phyloP scores from a whole-genome alignment of 176 grass and related monocot species.

The Themeda triandra region DNA sequence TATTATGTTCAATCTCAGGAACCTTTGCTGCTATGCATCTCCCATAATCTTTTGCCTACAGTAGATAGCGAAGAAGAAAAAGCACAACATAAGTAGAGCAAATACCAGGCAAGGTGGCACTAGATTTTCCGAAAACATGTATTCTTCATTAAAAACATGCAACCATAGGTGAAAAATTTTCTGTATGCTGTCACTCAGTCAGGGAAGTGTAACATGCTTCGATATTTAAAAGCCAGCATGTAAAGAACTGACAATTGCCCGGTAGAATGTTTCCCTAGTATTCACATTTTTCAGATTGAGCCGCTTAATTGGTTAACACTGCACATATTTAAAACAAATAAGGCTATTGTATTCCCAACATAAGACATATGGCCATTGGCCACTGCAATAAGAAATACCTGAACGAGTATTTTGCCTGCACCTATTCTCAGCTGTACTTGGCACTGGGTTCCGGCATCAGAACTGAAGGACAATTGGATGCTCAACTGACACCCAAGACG shows the following conservation, averaged over 20 bases:
- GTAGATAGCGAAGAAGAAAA: constrained; percentile 8
- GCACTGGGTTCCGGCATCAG: neutral
- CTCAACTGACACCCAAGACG: neutral
- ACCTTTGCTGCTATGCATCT: constrained; percentile 68
- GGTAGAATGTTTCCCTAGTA: neutral
- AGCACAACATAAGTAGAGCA: neutral
- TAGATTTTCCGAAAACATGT: neutral
- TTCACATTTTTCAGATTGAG: neutral
- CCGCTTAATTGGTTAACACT: neutral
- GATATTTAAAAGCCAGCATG: neutral
- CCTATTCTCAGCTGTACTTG: neutral
- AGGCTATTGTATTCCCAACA: neutral
- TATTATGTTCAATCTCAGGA: constrained; percentile 82
- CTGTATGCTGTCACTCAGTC: neutral
- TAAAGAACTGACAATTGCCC: neutral
- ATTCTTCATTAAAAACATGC: neutral
- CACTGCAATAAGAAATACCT: neutral
- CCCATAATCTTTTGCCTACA: constrained; percentile 87
- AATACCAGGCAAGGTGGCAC: neutral
- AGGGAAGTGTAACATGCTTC: neutral
- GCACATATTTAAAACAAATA: neutral
- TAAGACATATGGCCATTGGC: neutral
- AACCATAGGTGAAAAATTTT: neutral
- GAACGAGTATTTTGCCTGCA: neutral
- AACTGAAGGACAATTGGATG: neutral